Base-by-base conservation (phyloP, 192 early-diverging fungal genomes). In the Backusella tarrabulga region DNA sequence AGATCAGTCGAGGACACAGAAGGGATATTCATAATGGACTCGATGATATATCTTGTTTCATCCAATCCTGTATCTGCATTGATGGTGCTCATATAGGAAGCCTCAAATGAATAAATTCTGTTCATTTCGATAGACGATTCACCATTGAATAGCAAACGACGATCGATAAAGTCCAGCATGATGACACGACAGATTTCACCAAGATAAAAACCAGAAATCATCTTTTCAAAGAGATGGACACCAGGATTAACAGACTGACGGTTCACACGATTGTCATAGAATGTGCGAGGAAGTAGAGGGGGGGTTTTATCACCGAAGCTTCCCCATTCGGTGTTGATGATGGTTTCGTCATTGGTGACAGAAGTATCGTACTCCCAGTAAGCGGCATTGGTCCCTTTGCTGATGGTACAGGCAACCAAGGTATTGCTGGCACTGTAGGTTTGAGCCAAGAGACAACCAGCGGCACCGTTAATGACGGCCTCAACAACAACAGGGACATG, bases 321-420 rank as follows among this genome's bases (percentile, higher is more conserved):
- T 50, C 97, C 96, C 97, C 96, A 98, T 83, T 99, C 97, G 74
- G 92, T 94, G 87, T 99, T 97, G 82, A 98, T 91, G 78, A 95
- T 90, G 93, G 97, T 96, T 70, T 91, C 88, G 21, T 63, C 77
- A 6, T 71, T 32, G 4, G 42, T 26, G 36, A 87, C 74, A 40
- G 84, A 82, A 79, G 76, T 35, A 35, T 81, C 77, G 52, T 89
- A 83, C 82, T 99, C 97, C 78, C 93, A 91, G 85, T 98, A 99
- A 7, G 96, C 95, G 40, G 94, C 95, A 81, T 99, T 99, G 71
- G 95, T 95, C 54, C 98, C 98, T 34, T 94, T 99, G 71, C 97
- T 96, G 32, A 97, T 86, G 77, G 96, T 98, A 60, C 95, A 93
- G 41, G 93, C 95, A 76, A 96, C 83, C 74, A 90, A 77, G 42